Conservation (phyloP, 139 green algal genomes). For the Penium margaritaceum region DNA sequence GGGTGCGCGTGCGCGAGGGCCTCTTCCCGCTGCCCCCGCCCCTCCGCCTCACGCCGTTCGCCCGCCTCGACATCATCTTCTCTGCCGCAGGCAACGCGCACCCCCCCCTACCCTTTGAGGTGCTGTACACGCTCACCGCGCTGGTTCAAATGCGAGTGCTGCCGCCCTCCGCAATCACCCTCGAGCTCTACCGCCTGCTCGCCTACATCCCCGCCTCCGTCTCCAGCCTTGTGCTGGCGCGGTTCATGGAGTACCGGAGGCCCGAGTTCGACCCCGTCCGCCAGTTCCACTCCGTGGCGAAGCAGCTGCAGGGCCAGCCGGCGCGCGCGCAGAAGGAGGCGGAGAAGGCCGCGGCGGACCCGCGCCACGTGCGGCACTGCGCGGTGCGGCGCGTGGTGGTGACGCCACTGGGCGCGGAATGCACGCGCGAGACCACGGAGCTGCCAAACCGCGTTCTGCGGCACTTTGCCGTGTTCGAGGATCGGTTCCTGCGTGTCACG, state of each 20-base stretch:
- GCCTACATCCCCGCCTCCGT: neutral
- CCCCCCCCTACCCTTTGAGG: neutral
- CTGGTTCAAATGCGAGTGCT: neutral
- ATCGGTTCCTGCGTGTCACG: slow-evolving; percentile 27
- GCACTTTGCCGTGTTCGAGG: neutral
- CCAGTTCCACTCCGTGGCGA: neutral
- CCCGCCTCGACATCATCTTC: neutral
- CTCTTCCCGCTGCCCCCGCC: neutral
- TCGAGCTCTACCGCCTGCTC: neutral
- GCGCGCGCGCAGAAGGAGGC: neutral
- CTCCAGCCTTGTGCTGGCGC: neutral
- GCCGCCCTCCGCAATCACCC: neutral
- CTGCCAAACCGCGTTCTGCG: slow-evolving; percentile 20
- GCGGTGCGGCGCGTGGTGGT: slow-evolving; percentile 17
- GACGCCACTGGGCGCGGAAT: slow-evolving; percentile 13
- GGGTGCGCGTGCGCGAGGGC: neutral
- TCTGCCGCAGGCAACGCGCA: neutral
- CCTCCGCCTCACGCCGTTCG: neutral
- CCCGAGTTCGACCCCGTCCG: neutral
- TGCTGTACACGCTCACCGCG: neutral
- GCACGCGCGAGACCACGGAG: neutral
- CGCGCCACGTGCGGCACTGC: slow-evolving; percentile 2
- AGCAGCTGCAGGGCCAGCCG: neutral
- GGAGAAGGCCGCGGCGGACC: neutral
- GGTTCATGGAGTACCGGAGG: neutral